Conservation (phyloP, 495 filamentous ascomycete species). For the Penicillium samsonianum region DNA sequence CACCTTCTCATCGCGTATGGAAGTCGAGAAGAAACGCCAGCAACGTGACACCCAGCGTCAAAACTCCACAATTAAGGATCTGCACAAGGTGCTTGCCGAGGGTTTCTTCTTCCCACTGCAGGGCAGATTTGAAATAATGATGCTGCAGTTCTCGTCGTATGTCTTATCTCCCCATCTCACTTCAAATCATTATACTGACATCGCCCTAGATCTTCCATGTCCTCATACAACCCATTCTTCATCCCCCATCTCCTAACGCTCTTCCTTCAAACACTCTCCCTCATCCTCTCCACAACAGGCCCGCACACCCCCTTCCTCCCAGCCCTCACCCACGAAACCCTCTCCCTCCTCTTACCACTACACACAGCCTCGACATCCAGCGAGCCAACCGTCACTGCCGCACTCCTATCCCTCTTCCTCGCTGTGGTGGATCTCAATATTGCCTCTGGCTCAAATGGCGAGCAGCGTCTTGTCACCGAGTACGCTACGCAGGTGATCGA, state of each 20-base stretch:
- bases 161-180: conserved; percentile 6
- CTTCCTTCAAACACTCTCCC: conserved; percentile 53
- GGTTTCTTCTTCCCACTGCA: conserved; percentile 82
- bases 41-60: conserved; percentile 43
- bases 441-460: conserved; percentile 54
- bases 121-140: conserved; percentile 48
- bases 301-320: conserved; percentile 48
- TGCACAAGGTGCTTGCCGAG: conserved; percentile 71
- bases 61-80: conserved; percentile 66
- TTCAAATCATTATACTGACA: background rate
- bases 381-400: conserved; percentile 66
- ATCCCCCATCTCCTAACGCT: conserved; percentile 51
- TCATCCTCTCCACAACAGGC: conserved; percentile 52
- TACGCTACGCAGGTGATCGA: conserved; percentile 43
- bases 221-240: conserved; percentile 43
- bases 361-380: conserved; percentile 46
- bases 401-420: conserved; percentile 75
- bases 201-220: conserved; percentile 33
- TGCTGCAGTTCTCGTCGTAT: conserved; percentile 47
- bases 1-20: conserved; percentile 72
- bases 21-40: conserved; percentile 64
- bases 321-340: conserved; percentile 46
- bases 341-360: conserved; percentile 48
- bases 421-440: conserved; percentile 82
- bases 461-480: conserved; percentile 65